Percentiles rank a stretch among this genome's conserved stretches.
Conservation (phyloP, 306 rosid genomes). For the Lablab purpureus region DNA sequence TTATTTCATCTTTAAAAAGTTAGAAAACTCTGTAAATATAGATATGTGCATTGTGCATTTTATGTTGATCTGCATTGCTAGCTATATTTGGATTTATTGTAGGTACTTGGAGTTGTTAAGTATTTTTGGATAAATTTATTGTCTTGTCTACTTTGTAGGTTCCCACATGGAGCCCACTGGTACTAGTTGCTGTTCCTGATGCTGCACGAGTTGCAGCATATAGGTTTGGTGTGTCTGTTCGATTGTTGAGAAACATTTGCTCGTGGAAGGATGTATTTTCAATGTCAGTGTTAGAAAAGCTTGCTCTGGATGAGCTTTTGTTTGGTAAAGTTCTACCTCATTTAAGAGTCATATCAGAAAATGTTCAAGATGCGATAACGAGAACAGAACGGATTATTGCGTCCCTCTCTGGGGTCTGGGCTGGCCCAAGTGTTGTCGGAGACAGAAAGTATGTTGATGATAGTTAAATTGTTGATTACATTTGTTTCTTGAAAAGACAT, state of each 20-base stretch:
- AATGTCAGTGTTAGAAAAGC: slow-evolving; percentile 79
- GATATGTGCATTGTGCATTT: slow-evolving; percentile 26
- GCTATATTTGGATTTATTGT: slow-evolving; percentile 5
- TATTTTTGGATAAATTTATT: slow-evolving; percentile 26
- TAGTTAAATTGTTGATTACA: slow-evolving; percentile 1
- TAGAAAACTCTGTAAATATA: neutral
- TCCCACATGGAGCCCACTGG: slow-evolving; percentile 86
- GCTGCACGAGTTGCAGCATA: slow-evolving; percentile 93
- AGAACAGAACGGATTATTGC: slow-evolving; percentile 87
- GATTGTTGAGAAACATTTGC: slow-evolving; percentile 87
- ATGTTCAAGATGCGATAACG: slow-evolving; percentile 87
- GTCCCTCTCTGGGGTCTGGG: slow-evolving; percentile 87
- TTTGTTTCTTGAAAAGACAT: slow-evolving; percentile 33
- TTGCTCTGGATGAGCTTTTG: slow-evolving; percentile 90
- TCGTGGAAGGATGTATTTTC: slow-evolving; percentile 82
- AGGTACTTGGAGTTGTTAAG: slow-evolving; percentile 25
- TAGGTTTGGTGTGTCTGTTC: slow-evolving; percentile 87
- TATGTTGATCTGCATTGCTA: slow-evolving; percentile 10
- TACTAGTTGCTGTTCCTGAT: slow-evolving; percentile 83
- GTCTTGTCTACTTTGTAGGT: slow-evolving; percentile 59
- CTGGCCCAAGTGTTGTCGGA: slow-evolving; percentile 75
- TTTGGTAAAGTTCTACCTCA: slow-evolving; percentile 76
- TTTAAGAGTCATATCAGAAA: slow-evolving; percentile 74
- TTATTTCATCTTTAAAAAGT: neutral
- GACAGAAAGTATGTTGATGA: slow-evolving; percentile 64